Evolutionary conservation across 1,284 basidiomycete species (phyloP), one percentile per base, ranked within the genome.

Genomic region (Leucoagaricus sp.): DNA sequence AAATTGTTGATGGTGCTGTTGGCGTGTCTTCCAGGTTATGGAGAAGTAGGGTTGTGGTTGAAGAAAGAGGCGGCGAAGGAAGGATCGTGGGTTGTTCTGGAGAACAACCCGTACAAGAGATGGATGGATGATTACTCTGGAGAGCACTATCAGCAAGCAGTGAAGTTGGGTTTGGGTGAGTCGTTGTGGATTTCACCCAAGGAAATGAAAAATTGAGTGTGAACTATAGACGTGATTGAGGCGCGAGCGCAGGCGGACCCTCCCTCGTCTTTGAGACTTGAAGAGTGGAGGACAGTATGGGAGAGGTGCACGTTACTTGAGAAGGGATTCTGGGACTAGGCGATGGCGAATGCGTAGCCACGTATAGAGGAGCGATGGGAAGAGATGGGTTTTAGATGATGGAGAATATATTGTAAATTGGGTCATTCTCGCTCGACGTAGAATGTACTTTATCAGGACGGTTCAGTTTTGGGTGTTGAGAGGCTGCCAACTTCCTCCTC

Each of bases 1-100:
- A 87, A 86, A 59, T 74, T 96, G 10, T 72, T 91, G 21, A 87
- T 97, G 68, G 91, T 93, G 0, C 82, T 96, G 1, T 85, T 89
- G 15, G 89, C 92, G 4, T 98, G 96, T 69, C 77, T 97, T 13
- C 74, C 97, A 0, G 96, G 96, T 0, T 98, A 98, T 66, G 96
- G 94, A n/a, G 93, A 97, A 69, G 92, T 96, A 0, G 96, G 94
- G 0, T 74, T 93, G 40, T 96, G 85, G 89, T 74, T 91, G 46
- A 82, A 81, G 69, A 81, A 76, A 49, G 79, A 87, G 59, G 78
- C 85, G 0, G 63, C 67, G 19, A 68, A 69, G 29, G 77, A 79
- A 1, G 69, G 78, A 34, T 77, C 73, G 41, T 83, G 84, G 77
- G 83, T 89, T 1, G 70, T 76, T 34, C 40, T 31, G n/a, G 81